phyloP scores from a whole-genome alignment of 345 rosid species.

The Garcia nutans region DNA sequence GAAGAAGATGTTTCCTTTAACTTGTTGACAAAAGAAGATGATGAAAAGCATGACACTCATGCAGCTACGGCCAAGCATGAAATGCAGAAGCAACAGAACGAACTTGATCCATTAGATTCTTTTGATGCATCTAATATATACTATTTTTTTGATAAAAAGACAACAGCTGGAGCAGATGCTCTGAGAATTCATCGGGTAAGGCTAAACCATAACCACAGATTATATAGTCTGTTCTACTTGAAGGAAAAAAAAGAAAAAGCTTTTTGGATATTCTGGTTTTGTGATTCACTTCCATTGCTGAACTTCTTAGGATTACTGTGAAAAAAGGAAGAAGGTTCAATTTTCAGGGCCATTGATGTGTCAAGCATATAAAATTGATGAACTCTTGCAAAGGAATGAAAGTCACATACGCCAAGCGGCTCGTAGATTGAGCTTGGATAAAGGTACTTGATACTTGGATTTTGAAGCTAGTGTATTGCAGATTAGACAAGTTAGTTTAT shows the following conservation, averaged over 20 bases:
- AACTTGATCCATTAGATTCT: conserved; percentile 27
- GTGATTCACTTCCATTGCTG: neutral
- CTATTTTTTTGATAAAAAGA: conserved; percentile 21
- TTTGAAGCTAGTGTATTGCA: no score
- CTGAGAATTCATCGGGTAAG: conserved; percentile 37
- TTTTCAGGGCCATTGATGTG: conserved; percentile 52
- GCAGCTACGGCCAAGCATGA: conserved; percentile 7
- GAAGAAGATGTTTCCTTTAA: conserved; percentile 21
- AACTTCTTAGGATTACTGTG: conserved; percentile 10
- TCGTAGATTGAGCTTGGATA: conserved; percentile 44
- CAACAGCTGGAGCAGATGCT: conserved; percentile 23
- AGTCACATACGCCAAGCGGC: conserved; percentile 50
- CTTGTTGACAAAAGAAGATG: conserved; percentile 22
- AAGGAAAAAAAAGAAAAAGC: no score
- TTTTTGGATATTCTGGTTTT: neutral
- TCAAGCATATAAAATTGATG: conserved; percentile 44
- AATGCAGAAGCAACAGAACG: conserved; percentile 14
- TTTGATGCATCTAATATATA: conserved; percentile 32
- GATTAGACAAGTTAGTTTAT: no score
- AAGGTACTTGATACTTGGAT: conserved; percentile 32
- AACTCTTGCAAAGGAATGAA: conserved; percentile 51
- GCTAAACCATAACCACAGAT: neutral
- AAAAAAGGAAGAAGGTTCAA: conserved; percentile 15
- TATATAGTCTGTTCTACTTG: neutral
- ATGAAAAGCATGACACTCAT: neutral